phyloP scores from a whole-genome alignment of 2,329 filamentous ascomycete genomes.

The Tolypocladium inflatum region DNA sequence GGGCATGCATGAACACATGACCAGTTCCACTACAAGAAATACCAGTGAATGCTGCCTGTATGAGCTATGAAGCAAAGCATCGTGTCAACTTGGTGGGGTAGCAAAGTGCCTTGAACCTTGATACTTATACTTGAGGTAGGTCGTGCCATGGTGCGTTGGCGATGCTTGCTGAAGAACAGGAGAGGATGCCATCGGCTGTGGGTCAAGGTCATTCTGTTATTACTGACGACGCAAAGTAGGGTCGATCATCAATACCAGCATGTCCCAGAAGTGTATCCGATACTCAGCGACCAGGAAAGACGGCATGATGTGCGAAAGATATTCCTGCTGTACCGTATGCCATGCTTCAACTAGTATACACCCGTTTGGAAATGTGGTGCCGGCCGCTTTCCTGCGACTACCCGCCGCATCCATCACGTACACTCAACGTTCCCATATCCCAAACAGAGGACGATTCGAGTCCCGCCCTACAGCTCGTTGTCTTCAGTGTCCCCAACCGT shows the following conservation, averaged over 20 bases:
- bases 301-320: not conserved
- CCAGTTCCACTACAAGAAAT: not conserved
- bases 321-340: not conserved
- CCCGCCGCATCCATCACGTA: not conserved
- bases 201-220: too few species aligned
- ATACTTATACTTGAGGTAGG: not conserved
- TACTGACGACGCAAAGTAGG: not conserved
- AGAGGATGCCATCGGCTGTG: too few species aligned
- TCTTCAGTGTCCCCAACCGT: not conserved
- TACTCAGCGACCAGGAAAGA: not conserved
- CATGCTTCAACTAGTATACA: not conserved
- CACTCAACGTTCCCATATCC: not conserved
- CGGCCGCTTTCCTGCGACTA: not conserved
- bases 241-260: not conserved
- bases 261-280: not conserved
- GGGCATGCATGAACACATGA: not conserved
- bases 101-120: not conserved
- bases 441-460: not conserved
- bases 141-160: too few species aligned
- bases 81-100: not conserved
- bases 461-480: not conserved
- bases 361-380: not conserved
- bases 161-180: not conserved
- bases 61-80: not conserved
- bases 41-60: not conserved